Conservation (phyloP, 192 early-diverging fungal species). For the Backusella psychrophila region DNA sequence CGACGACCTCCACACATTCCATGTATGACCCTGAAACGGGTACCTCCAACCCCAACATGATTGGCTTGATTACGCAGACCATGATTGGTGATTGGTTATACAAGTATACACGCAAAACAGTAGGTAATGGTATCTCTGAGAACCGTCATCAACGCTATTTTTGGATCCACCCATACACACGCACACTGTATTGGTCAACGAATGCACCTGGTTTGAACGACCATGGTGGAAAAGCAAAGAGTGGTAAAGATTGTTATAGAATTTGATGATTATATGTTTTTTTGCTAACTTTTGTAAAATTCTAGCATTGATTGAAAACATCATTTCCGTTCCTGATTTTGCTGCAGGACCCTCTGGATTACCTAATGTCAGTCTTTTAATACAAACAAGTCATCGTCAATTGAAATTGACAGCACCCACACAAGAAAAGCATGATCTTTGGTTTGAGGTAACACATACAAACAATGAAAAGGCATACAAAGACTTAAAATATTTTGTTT, state of each 20-base stretch:
- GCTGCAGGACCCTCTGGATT: slow-evolving; percentile 34
- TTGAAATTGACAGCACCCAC: slow-evolving; percentile 70
- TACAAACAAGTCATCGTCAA: slow-evolving; percentile 68
- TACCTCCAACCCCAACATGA: neutral
- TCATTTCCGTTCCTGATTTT: slow-evolving; percentile 52
- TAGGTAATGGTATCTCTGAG: slow-evolving; percentile 47
- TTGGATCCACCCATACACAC: slow-evolving; percentile 79
- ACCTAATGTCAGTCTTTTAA: slow-evolving; percentile 57
- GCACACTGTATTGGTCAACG: slow-evolving; percentile 71
- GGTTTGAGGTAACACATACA: slow-evolving; percentile 54
- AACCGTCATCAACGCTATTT: slow-evolving; percentile 69
- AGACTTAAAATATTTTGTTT: neutral
- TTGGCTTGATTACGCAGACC: slow-evolving; percentile 53
- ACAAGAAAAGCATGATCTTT: slow-evolving; percentile 67
- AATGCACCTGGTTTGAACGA: slow-evolving; percentile 50
- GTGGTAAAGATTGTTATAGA: too few relatives aligned
- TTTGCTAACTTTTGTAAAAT: neutral
- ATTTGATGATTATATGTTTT: too few relatives aligned
- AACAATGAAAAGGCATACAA: slow-evolving; percentile 35
- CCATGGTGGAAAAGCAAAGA: slow-evolving; percentile 37
- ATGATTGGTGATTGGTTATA: slow-evolving; percentile 76
- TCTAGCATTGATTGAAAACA: slow-evolving; percentile 58
- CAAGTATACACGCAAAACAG: slow-evolving; percentile 64
- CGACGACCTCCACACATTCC: slow-evolving; percentile 3
- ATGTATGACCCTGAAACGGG: slow-evolving; percentile 31